Percentiles rank a stretch among this genome's conserved stretches.
These are phyloP conservation scores for Chrysosporium keratinophilum DNA, from an alignment of 2,329 filamentous ascomycete species.

Conservation along the genomic window DNA sequence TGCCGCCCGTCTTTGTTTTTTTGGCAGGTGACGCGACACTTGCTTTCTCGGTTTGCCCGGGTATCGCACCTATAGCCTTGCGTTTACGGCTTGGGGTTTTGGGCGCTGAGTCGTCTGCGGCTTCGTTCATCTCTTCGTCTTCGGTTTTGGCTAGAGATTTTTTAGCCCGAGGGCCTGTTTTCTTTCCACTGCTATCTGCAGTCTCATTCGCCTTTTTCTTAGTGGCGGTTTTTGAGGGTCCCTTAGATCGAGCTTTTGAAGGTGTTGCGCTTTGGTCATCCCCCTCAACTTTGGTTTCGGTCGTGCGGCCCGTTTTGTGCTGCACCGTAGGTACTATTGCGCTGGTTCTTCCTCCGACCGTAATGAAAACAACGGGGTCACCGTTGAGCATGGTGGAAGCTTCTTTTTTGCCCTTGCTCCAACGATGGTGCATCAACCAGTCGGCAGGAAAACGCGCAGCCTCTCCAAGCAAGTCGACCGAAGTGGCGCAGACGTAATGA, in stretches of 20 bases:
- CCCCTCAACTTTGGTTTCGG: constrained; percentile 23
- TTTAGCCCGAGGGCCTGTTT: neutral
- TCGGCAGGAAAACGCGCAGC: constrained; percentile 72
- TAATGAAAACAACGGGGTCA: constrained; percentile 73
- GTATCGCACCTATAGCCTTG: neutral
- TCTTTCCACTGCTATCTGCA: neutral
- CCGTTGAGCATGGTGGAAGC: constrained; percentile 64
- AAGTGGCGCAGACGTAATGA: constrained; percentile 66
- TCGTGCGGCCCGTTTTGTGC: constrained; percentile 61
- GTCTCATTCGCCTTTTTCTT: neutral
- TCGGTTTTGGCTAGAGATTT: constrained; percentile 8
- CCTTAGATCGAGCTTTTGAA: neutral
- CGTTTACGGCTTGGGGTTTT: constrained; percentile 8
- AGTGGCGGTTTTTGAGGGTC: neutral
- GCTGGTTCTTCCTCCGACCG: constrained; percentile 82
- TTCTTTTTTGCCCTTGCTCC: constrained; percentile 77
- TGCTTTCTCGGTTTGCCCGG: neutral
- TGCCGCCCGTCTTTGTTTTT: neutral
- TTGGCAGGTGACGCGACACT: neutral
- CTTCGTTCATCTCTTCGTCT: neutral
- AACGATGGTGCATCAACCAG: constrained; percentile 82
- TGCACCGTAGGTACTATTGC: constrained; percentile 78
- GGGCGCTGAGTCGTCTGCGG: neutral
- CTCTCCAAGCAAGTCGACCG: constrained; percentile 68
- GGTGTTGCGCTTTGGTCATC: constrained; percentile 4